A percentile compares a stretch with the other conserved stretches of the same genome.
Conservation (phyloP, 345 rosid genomes). For the Aquilaria sinensis region DNA sequence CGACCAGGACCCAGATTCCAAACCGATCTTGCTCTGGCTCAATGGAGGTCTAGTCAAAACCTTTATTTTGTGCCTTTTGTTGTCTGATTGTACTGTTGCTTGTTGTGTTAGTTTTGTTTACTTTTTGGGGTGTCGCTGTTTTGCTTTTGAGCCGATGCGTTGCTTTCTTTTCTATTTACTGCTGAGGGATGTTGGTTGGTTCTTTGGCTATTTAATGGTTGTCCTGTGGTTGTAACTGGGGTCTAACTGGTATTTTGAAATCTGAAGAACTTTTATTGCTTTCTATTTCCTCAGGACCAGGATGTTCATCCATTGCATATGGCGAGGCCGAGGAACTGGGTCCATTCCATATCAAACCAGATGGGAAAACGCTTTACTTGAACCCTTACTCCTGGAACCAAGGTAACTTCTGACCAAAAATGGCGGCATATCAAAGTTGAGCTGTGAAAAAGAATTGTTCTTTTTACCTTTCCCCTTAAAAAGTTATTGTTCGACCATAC, state of each 20-base stretch:
- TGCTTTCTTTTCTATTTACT: background rate
- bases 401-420: conserved; percentile 32
- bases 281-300: conserved; percentile 58
- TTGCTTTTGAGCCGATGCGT: background rate
- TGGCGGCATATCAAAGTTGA: no score
- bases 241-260: conserved; percentile 2
- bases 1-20: conserved; percentile 62
- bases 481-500: no score
- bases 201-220: background rate
- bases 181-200: background rate
- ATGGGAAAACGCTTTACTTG: conserved; percentile 72
- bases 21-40: conserved; percentile 92
- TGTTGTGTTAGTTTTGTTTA: background rate
- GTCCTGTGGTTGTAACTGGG: background rate
- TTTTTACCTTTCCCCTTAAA: no score
- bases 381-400: conserved; percentile 91
- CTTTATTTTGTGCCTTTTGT: background rate
- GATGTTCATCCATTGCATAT: conserved; percentile 87
- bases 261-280: background rate
- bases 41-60: conserved; percentile 48
- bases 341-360: conserved; percentile 75
- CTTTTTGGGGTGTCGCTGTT: background rate
- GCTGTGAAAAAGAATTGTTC: no score
- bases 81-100: background rate
- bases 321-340: conserved; percentile 95